Evolutionary conservation across 257 asterid species (phyloP), one percentile per base, ranked within the genome.

Genomic region (Fraxinus quadrangulata): DNA sequence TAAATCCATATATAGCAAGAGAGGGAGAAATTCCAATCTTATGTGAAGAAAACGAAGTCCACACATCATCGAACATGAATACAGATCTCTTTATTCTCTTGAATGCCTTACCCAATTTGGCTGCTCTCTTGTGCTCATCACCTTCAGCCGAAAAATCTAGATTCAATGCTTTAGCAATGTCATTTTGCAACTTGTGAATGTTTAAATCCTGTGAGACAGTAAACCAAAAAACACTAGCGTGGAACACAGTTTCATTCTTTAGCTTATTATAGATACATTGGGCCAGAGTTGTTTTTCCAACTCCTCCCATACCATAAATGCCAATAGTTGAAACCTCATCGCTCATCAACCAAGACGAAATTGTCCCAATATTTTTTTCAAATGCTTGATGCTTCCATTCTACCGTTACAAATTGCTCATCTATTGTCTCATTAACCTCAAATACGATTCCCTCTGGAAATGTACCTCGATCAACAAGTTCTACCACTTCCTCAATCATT

Each of bases 281-380:
- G 0, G 74, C 77, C 45, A 83, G 61, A 7, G 77, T 72, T 11
- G 84, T 81, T 71, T 81, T 81, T n/a, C 84, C 84, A 19, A 76
- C 84, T 16, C 84, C 84, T 54, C 47, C 40, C 28, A 72, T 67
- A 31, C 84, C 81, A 39, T 77, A 71, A 33, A 81, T 76, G 36
- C 84, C 84, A 49, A 77, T 66, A 56, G 49, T 76, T 36, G 71
- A 63, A 11, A 76, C 73, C 37, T 73, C 72, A 19, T 71, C 71
- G n/a, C 28, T 78, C 66, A 65, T 61, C 73, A 81, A 76, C 40
- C 78, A 81, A 16, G 56, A 37, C 81, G 75, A 71, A 31, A 72
- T 54, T 49, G 42, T 81, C 31, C 70, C 71, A 51, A 70, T 65
- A 65, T 51, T 76, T 72, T 39, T 39, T 54, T 65, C 66, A 12